phyloP scores from a whole-genome alignment of 805 yeast species.

The Candida cerambycidarum region DNA sequence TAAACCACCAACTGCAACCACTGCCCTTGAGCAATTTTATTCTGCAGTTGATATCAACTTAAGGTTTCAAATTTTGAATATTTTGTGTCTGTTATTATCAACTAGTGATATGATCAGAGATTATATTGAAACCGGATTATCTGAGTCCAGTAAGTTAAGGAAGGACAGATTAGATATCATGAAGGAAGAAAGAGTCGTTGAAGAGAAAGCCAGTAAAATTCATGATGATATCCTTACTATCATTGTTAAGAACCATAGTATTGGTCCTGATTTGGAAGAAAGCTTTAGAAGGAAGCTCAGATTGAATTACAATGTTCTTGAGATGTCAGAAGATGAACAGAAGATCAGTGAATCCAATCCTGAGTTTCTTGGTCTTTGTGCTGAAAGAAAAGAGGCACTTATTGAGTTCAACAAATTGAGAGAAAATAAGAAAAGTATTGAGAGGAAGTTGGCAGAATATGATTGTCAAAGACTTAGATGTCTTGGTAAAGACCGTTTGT shows the following conservation, averaged over 20 bases:
- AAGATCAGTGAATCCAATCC: slow-evolving; percentile 40
- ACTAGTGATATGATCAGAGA: slow-evolving; percentile 59
- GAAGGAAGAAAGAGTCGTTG: slow-evolving; percentile 54
- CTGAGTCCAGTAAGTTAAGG: slow-evolving; percentile 58
- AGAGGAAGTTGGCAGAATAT: slow-evolving; percentile 59
- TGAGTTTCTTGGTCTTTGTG: slow-evolving; percentile 44
- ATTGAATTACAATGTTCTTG: slow-evolving; percentile 32
- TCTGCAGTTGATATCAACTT: slow-evolving; percentile 49
- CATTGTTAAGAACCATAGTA: not conserved
- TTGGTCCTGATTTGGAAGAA: slow-evolving; percentile 10
- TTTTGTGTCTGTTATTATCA: slow-evolving; percentile 62
- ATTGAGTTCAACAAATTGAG: slow-evolving; percentile 44
- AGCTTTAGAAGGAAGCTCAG: slow-evolving; percentile 22
- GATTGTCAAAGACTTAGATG: slow-evolving; percentile 76
- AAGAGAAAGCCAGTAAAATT: slow-evolving; percentile 49
- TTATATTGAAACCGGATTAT: slow-evolving; percentile 68
- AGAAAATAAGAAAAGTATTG: slow-evolving; percentile 51
- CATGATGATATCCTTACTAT: slow-evolving; percentile 19
- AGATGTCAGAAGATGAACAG: slow-evolving; percentile 41
- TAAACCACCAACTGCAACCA: slow-evolving; percentile 46
- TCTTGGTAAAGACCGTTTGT: slow-evolving; percentile 80
- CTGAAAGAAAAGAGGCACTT: slow-evolving; percentile 43
- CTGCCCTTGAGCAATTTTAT: slow-evolving; percentile 57
- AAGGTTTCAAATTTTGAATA: slow-evolving; percentile 57
- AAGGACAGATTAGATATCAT: slow-evolving; percentile 65